phyloP scores from a whole-genome alignment of 495 filamentous ascomycete genomes.

The Neurospora discreta region DNA sequence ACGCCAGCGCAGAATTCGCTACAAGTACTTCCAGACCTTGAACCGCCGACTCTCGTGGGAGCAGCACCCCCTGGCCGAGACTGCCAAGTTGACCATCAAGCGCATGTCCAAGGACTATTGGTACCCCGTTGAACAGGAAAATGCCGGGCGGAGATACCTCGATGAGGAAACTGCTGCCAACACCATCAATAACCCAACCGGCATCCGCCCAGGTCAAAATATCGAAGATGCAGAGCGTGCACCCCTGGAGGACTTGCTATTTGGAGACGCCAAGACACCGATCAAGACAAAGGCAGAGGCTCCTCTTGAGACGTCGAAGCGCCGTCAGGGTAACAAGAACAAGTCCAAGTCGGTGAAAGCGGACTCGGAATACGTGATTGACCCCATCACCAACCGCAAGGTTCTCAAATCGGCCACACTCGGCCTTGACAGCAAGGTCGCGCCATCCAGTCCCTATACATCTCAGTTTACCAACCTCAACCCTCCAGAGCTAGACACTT shows the following conservation, averaged over 20 bases:
- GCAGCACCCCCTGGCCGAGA: constrained; percentile 17
- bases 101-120: constrained; percentile 27
- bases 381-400: constrained; percentile 54
- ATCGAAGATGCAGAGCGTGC: constrained; percentile 28
- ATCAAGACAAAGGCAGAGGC: not conserved
- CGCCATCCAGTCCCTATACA: constrained; percentile 26
- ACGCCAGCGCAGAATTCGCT: constrained; percentile 24
- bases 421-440: constrained; percentile 19
- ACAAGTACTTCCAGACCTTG: constrained; percentile 31
- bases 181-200: constrained; percentile 13
- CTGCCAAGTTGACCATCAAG: constrained; percentile 21
- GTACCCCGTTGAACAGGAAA: constrained; percentile 8
- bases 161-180: constrained; percentile 1
- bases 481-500: constrained; percentile 10
- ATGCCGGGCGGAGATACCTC: not conserved
- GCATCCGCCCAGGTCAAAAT: constrained; percentile 23
- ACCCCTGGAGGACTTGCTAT: constrained; percentile 23
- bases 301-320: not conserved
- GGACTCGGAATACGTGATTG: constrained; percentile 36
- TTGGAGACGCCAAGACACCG: constrained; percentile 6
- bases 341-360: not conserved
- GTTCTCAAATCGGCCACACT: constrained; percentile 20
- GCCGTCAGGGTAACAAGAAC: not conserved
- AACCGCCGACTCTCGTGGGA: constrained; percentile 29
- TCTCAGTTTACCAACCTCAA: constrained; percentile 23